Evolutionary conservation across 306 rosid species (phyloP), one percentile per base, ranked within the genome.

Genomic region (Lablab purpureus): DNA sequence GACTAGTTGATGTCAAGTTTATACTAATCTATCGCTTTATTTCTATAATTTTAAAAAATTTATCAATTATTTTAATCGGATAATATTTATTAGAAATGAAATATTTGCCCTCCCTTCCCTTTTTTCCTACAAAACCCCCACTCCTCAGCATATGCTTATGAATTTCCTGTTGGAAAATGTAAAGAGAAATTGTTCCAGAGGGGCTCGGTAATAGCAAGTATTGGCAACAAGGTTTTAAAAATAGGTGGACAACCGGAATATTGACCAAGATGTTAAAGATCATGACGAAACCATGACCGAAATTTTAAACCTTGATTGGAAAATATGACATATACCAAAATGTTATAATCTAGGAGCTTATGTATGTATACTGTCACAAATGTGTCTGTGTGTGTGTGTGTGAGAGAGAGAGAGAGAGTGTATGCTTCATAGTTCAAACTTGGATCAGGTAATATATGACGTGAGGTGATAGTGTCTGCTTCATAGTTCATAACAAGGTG

Each of bases 251-350:
- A 18, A 51, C 58, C 23, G 21, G 23, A 51, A 7, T n/a, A 18
- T 18, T 51, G 5, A 13, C 25, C 2, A 3, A 19, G 9, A 51
- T 47, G 52, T 15, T 13, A 47, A 18, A 18, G 25, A 51, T 51
- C 23, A 2, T 51, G 58, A 2, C 23, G 7, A 51, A 51, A 18
- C 58, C 47, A 10, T 7, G 12, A 40, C 8, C 14, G 7, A 3
- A 50, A 50, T 51, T 51, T 9, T 19, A 9, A 18, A 52, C 27
- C 14, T 52, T 52, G 9, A 52, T 66, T 11, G 34, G 45, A 54
- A 66, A 22, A 77, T n/a, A 77, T 17, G 19, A 65, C 63, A 36
- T 36, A 66, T 12, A 58, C 28, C 55, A 59, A 58, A 56, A 58
- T 74, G 5, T 4, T 27, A 15, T 59, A 32, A 74, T n/a, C 45